phyloP scores from a whole-genome alignment of 2,329 filamentous ascomycete species.

The Catunica adiposa region DNA sequence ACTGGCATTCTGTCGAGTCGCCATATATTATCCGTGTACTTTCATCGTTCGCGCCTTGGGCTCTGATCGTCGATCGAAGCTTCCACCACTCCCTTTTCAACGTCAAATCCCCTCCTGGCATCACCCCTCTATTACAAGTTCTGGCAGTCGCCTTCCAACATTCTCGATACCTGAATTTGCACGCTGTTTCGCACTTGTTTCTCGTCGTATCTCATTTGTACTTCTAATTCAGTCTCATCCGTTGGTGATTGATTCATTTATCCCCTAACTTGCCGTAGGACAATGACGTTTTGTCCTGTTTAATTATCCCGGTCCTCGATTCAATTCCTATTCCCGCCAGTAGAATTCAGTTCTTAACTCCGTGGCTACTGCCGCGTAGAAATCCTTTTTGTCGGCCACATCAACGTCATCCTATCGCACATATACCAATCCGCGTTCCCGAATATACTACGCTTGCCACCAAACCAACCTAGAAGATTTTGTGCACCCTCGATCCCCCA shows the following conservation, averaged over 20 bases:
- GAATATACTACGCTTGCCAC: not conserved
- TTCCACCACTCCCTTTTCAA: too few species aligned
- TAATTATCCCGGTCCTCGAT: constrained; percentile 1
- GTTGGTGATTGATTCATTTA: not conserved
- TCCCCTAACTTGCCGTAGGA: not conserved
- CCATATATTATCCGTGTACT: too few species aligned
- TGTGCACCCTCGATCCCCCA: not conserved
- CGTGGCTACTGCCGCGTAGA: not conserved
- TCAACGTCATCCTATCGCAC: not conserved
- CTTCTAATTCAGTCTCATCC: not conserved
- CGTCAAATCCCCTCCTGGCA: too few species aligned
- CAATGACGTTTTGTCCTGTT: constrained; percentile 11
- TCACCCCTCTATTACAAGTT: too few species aligned
- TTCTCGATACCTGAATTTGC: not conserved
- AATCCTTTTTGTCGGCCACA: not conserved
- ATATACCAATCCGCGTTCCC: not conserved
- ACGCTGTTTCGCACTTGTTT: not conserved
- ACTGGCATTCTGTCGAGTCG: too few species aligned
- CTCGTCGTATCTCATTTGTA: not conserved
- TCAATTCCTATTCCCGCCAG: not conserved
- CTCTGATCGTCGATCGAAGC: too few species aligned
- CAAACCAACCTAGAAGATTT: not conserved
- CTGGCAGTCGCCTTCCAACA: too few species aligned
- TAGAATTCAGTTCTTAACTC: not conserved
- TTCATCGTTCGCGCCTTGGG: too few species aligned